Conservation (phyloP, 805 yeast species). For the Cyberlindnera maclurae region DNA sequence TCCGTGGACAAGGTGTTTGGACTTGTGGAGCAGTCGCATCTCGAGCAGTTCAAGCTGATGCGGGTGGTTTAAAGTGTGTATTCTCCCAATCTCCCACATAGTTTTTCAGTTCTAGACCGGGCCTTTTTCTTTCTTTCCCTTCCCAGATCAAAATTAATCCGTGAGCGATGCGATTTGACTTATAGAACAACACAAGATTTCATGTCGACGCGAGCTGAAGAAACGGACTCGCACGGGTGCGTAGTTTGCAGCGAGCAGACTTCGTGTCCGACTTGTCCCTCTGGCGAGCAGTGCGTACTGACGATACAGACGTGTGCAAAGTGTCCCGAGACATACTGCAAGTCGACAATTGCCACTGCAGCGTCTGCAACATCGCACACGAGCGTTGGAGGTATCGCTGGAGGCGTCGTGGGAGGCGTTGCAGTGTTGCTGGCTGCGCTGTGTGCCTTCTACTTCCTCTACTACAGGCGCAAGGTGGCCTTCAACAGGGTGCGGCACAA, state of each 20-base stretch:
- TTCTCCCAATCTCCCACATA: no score
- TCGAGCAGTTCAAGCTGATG: constrained; percentile 18
- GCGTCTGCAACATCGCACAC: constrained; percentile 9
- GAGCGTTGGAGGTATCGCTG: constrained; percentile 56
- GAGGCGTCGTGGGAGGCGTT: constrained; percentile 65
- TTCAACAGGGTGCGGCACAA: constrained; percentile 24
- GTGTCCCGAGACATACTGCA: constrained; percentile 53
- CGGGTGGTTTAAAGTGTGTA: constrained; percentile 6
- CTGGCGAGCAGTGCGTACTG: constrained; percentile 45
- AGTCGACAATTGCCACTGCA: constrained; percentile 14
- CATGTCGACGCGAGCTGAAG: no score
- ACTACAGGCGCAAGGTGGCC: constrained; percentile 30
- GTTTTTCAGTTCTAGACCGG: no score
- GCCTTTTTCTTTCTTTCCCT: no score
- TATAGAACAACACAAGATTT: no score
- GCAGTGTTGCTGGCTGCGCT: constrained; percentile 36
- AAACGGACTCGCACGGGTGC: constrained; percentile 29
- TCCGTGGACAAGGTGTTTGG: constrained; percentile 12
- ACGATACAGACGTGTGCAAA: constrained; percentile 48
- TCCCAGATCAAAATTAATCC: background rate
- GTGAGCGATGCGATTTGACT: no score
- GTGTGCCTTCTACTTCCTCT: constrained; percentile 35
- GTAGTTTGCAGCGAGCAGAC: constrained; percentile 34
- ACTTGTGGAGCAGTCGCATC: constrained; percentile 12
- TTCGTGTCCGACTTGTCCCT: constrained; percentile 48